Evolutionary conservation across 2,329 filamentous ascomycete genomes (phyloP), one percentile per base, ranked within the genome.

Genomic region (Apiospora hydei): DNA sequence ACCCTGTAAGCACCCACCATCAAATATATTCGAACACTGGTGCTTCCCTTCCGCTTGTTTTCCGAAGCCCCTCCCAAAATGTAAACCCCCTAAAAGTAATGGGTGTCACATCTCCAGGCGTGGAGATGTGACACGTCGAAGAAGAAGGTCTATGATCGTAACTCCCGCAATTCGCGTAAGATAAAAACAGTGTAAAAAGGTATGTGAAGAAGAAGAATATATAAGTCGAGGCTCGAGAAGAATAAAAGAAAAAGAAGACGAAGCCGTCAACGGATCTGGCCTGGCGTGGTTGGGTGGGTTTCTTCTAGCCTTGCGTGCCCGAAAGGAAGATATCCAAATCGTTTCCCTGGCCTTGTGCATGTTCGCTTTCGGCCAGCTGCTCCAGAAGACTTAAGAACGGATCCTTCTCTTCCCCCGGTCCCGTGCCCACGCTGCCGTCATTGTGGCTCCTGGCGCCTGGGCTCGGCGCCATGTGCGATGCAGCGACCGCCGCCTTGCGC

Each of bases 351-450:
- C 91, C 93, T 69, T 89, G 85, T 57, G 86, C 86, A 70, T 93
- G 88, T 81, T 96, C 93, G 77, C 94, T 95, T 81, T 96, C 93
- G 0, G 93, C 94, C 72, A 96, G 85, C 82, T 96, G 93, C 80
- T 96, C 94, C 47, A 96, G 83, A 57, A 96, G 82, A 73, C 89
- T 93, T 53, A 96, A 82, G 78, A 97, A 96, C 0, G 94, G 93
- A 78, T 96, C 94, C 76, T 93, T 95, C 75, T 96, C 93, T 26
- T 91, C 88, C 2, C 84, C 85, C 3, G 84, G 79, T 0, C 81
- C 84, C 1, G 86, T 86, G 1, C 83, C 86, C 0, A 85, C 85
- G 72, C 86, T 88, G 13, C 84, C 86, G 53, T 85, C 85, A 57
- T 85, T 85, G 71, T 85, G 85, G 78, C 87, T 89, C 74, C 83